A percentile compares a stretch with the other conserved stretches of the same genome.
phyloP scores from a whole-genome alignment of 1,139 yeast genomes.

The Arxiozyma slooffiae region DNA sequence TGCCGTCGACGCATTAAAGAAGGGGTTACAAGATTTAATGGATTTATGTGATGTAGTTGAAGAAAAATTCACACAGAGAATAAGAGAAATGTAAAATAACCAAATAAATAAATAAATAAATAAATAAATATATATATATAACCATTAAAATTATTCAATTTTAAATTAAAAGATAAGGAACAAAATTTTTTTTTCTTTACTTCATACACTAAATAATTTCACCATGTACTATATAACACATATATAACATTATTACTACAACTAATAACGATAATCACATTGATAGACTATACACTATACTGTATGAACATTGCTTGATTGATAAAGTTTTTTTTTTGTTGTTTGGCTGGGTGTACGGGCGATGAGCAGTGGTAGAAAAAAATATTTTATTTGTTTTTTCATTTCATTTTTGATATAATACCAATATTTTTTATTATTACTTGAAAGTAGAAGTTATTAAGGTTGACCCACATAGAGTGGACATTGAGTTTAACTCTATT shows the following conservation, averaged over 20 bases:
- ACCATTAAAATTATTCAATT: no score
- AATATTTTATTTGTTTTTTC: constrained; percentile 2
- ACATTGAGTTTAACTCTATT: neutral
- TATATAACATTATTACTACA: neutral
- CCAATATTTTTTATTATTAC: neutral
- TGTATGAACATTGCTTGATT: no score
- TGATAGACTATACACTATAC: no score
- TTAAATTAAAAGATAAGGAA: no score
- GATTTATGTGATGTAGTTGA: constrained; percentile 81
- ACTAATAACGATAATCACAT: no score
- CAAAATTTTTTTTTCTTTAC: no score
- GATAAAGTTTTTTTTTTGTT: neutral
- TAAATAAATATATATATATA: no score
- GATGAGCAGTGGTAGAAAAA: neutral
- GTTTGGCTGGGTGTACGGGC: neutral
- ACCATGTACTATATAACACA: no score
- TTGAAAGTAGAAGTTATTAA: neutral
- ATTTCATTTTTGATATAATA: neutral
- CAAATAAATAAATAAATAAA: no score
- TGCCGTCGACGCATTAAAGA: constrained; percentile 87
- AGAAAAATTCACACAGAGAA: constrained; percentile 57
- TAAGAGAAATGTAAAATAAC: constrained; percentile 36
- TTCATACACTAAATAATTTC: no score
- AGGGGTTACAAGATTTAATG: constrained; percentile 77
- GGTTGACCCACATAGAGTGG: no score